phyloP scores from a whole-genome alignment of 805 yeast species.

The Kodamaea laetipori region DNA sequence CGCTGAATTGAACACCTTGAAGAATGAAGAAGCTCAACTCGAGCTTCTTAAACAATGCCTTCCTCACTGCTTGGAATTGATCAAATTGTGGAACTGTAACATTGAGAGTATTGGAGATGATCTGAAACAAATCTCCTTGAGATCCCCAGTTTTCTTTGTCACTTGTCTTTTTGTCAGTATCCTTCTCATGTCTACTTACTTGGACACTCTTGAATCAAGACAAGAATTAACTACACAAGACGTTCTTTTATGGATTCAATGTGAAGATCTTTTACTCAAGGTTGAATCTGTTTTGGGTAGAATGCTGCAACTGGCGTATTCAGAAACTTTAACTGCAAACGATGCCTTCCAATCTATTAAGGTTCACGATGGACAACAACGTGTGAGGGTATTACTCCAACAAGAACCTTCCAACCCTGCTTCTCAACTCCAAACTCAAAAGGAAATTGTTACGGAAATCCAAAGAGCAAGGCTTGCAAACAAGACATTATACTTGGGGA shows the following conservation, averaged over 20 bases:
- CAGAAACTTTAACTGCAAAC: constrained; percentile 60
- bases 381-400: constrained; percentile 14
- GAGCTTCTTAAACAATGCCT: constrained; percentile 34
- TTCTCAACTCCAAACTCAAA: constrained; percentile 31
- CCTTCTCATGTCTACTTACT: constrained; percentile 62
- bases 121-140: constrained; percentile 64
- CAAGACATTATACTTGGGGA: constrained; percentile 67
- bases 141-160: constrained; percentile 76
- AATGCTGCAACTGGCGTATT: constrained; percentile 48
- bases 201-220: constrained; percentile 53
- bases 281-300: constrained; percentile 62
- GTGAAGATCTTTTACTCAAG: constrained; percentile 59
- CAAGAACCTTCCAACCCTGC: not conserved
- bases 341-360: constrained; percentile 51
- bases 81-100: constrained; percentile 71
- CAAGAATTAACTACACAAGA: constrained; percentile 20
- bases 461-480: constrained; percentile 51
- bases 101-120: constrained; percentile 60
- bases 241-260: constrained; percentile 54
- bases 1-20: constrained; percentile 44
- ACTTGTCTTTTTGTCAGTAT: constrained; percentile 68
- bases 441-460: constrained; percentile 50
- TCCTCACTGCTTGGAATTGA: constrained; percentile 49
- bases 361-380: constrained; percentile 14
- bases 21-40: constrained; percentile 62